These are phyloP conservation scores for Cetradonia linearis DNA, from an alignment of 495 filamentous ascomycete genomes.

Conservation along the genomic window DNA sequence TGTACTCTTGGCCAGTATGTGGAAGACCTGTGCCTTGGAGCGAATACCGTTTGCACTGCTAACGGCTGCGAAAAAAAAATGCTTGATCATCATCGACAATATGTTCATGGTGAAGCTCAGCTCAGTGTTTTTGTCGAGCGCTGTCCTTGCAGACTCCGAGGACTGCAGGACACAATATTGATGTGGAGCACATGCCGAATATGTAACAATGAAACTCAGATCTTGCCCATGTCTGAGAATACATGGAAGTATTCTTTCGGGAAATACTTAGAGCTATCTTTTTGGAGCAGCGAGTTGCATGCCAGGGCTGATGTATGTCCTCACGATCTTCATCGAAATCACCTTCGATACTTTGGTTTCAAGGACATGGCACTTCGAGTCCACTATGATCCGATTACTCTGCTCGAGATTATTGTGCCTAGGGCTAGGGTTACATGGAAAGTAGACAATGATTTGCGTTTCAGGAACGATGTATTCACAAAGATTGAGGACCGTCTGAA, in stretches of 20 bases:
- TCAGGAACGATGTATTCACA: conserved; percentile 84
- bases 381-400: conserved; percentile 82
- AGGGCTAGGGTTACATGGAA: conserved; percentile 89
- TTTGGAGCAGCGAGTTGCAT: conserved; percentile 81
- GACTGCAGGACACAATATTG: conserved; percentile 67
- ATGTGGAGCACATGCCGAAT: conserved; percentile 98
- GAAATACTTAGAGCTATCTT: conserved; percentile 93
- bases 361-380: conserved; percentile 75
- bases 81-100: conserved; percentile 91
- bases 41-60: conserved; percentile 62
- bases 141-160: conserved; percentile 56
- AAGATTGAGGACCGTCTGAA: conserved; percentile 70
- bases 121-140: conserved; percentile 80
- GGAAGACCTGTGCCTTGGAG: conserved; percentile 73
- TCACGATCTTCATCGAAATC: conserved; percentile 86
- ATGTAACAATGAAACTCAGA: conserved; percentile 79
- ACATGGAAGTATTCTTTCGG: conserved; percentile 99
- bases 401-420: conserved; percentile 94
- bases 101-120: conserved; percentile 92
- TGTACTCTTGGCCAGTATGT: conserved; percentile 93
- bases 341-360: conserved; percentile 85
- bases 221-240: conserved; percentile 85
- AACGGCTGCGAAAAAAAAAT: conserved; percentile 83
- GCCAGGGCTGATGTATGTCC: conserved; percentile 74
- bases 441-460: conserved; percentile 78